Evolutionary conservation across 2,329 filamentous ascomycete species (phyloP), one percentile per base, ranked within the genome.

Genomic region (Neodidymelliopsis sp.): DNA sequence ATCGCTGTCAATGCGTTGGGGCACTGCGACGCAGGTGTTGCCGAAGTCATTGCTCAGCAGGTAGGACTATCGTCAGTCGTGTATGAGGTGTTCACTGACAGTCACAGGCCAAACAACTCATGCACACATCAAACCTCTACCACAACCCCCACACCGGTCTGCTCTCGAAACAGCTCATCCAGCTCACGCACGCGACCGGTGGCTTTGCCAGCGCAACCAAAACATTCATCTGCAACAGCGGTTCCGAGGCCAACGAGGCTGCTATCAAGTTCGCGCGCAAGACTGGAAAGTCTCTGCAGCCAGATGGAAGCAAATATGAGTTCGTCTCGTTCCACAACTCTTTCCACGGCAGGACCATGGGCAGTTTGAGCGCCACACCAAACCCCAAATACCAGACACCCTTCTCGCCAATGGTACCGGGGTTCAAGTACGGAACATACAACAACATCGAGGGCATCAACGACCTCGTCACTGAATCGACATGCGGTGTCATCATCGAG

Each of bases 341-440:
- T 28, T 99, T 99, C 81, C 94, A 99, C 74, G 94, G 94, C 63
- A 88, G 94, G 50, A 97, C 94, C 12, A 96, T 97, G 90, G 94
- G 94, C 40, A 86, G 88, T 49, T 78, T 99, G 33, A 96, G 90
- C n/a, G 94, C 94, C 9, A 99, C 94, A 4, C 94, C 92, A 36
- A 99, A 97, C 76, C 90, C 91, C 13, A 99, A 99, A 74, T 99
- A 99, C 76, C 94, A 99, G 76, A 84, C 87, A 62, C 94, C 94
- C 0, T 99, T 99, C 70, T 81, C 90, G 11, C 94, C 94, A 27
- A 97, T 99, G 92, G 79, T 99, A 1, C 93, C 94, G 0, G 94
- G 94, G 2, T 97, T 96, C 78, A 85, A 79, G 68, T 91, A 94
- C 67, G 93, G 91, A 41, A 87, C 79, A 6, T 95, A 87, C 78